Evolutionary conservation across 140 eudicot species (phyloP).

Genomic region (Cichorium intybus): DNA sequence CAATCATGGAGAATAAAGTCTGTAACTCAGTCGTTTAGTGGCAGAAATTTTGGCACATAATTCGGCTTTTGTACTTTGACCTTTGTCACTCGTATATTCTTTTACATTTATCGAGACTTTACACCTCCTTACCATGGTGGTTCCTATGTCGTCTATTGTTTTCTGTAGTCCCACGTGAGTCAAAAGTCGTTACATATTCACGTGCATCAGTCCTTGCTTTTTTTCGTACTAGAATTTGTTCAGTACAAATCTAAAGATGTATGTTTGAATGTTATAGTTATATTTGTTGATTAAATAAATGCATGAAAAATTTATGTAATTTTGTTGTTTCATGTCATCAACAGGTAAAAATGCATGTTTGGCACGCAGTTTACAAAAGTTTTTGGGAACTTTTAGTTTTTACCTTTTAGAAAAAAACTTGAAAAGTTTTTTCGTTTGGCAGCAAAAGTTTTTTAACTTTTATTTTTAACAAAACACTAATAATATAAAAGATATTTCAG

Average conservation of each 20-base stretch:
- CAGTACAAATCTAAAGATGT: neutral
- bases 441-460: too few species aligned
- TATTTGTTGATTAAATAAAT: neutral
- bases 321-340: too few species aligned
- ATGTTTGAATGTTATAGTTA: neutral
- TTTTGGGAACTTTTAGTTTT: too few species aligned
- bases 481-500: too few species aligned
- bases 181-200: neutral
- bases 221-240: neutral
- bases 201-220: neutral
- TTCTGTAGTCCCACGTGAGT: slow-evolving; percentile 5
- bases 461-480: too few species aligned
- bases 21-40: neutral
- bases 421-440: too few species aligned
- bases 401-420: too few species aligned
- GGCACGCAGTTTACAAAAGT: too few species aligned
- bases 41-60: slow-evolving; percentile 16
- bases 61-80: slow-evolving; percentile 27
- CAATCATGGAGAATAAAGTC: neutral
- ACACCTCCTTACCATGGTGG: slow-evolving; percentile 8
- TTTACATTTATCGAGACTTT: slow-evolving; percentile 19
- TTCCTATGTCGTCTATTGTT: neutral
- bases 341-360: too few species aligned
- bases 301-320: neutral
- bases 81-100: slow-evolving; percentile 17